Evolutionary conservation across 768 basidiomycete species (phyloP).

Genomic region (Tylopilus sp.): DNA sequence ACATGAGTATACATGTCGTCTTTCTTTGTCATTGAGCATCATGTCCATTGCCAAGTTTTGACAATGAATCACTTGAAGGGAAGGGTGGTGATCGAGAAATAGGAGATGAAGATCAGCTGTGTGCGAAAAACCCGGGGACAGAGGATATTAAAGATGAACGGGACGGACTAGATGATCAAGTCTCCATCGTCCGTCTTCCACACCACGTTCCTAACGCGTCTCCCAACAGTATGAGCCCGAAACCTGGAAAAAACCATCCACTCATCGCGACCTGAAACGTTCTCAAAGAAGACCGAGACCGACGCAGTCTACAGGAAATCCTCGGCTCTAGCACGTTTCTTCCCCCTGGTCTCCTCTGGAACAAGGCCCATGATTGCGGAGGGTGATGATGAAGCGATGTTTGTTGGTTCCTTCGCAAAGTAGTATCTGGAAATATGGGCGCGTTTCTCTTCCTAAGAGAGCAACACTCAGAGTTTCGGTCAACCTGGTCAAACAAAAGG

Average conservation of each 20-base stretch:
- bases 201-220: background rate
- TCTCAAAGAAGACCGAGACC: conserved; percentile 29
- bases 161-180: conserved; percentile 35
- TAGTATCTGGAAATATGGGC: conserved; percentile 64
- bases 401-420: conserved; percentile 41
- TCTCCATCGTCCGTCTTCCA: conserved; percentile 26
- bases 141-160: conserved; percentile 30
- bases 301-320: conserved; percentile 61
- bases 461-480: background rate
- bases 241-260: conserved; percentile 30
- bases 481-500: background rate
- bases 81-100: conserved; percentile 13
- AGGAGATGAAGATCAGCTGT: conserved; percentile 23
- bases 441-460: conserved; percentile 69
- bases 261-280: conserved; percentile 28
- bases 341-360: conserved; percentile 65
- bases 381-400: conserved; percentile 12
- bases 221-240: conserved; percentile 19
- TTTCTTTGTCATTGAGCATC: conserved; percentile 6
- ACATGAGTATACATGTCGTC: conserved; percentile 20
- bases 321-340: conserved; percentile 83
- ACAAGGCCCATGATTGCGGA: conserved; percentile 28
- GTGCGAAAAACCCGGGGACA: conserved; percentile 18
- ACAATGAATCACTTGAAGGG: conserved; percentile 7
- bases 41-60: conserved; percentile 5